A percentile compares a stretch with the other conserved stretches of the same genome.
Conservation (phyloP, 495 filamentous ascomycete species). For the Podospora tetraspora region DNA sequence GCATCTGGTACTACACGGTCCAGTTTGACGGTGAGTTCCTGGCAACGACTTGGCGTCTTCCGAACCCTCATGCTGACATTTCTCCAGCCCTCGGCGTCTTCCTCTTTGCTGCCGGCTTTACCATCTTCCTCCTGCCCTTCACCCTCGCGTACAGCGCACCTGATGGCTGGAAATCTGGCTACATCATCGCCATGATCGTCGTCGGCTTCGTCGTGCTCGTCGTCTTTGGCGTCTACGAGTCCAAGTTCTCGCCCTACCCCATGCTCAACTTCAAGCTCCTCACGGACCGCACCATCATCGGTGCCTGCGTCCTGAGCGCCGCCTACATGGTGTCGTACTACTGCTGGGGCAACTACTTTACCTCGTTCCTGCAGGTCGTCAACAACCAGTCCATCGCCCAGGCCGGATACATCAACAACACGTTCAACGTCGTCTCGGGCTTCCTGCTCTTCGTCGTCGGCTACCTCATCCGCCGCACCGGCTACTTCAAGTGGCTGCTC, state of each 20-base stretch:
- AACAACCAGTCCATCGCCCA: slow-evolving; percentile 44
- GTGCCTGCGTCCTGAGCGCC: slow-evolving; percentile 48
- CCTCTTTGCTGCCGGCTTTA: slow-evolving; percentile 48
- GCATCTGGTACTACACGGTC: slow-evolving; percentile 45
- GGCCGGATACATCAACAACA: slow-evolving; percentile 47
- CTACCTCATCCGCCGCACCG: slow-evolving; percentile 52
- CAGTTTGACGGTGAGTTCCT: slow-evolving; percentile 47
- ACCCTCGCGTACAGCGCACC: slow-evolving; percentile 42
- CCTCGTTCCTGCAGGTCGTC: slow-evolving; percentile 55
- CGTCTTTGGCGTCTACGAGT: slow-evolving; percentile 52
- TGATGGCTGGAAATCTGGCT: slow-evolving; percentile 44
- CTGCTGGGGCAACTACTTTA: slow-evolving; percentile 53
- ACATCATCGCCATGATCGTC: slow-evolving; percentile 54
- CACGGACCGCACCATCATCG: slow-evolving; percentile 55
- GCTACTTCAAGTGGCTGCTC: slow-evolving; percentile 52
- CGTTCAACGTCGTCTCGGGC: slow-evolving; percentile 43
- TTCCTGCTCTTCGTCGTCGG: slow-evolving; percentile 55
- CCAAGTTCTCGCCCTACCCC: slow-evolving; percentile 44
- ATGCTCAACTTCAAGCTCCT: slow-evolving; percentile 55
- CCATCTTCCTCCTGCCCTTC: slow-evolving; percentile 60
- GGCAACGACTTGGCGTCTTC: no score
- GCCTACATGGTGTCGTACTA: slow-evolving; percentile 54
- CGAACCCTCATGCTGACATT: no score
- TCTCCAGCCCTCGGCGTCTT: slow-evolving; percentile 41
- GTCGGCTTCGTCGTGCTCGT: slow-evolving; percentile 51